Conservation (phyloP, 2,329 filamentous ascomycete species). For the Penicillium aurantiogriseum region DNA sequence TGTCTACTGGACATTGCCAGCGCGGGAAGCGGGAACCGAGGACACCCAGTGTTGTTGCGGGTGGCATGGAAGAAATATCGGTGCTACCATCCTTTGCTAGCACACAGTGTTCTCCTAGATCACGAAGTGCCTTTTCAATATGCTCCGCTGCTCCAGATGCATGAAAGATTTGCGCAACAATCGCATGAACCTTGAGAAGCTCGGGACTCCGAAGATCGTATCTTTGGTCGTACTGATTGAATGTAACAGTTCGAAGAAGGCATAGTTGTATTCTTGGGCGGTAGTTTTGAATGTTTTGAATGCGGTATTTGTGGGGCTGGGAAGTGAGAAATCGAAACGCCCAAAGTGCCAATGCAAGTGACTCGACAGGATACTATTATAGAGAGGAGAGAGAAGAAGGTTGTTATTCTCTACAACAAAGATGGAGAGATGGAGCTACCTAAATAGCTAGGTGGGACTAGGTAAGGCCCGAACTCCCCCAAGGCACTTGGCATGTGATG, state of each 20-base stretch:
- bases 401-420: no score
- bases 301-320: background rate
- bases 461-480: no score
- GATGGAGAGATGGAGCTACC: no score
- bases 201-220: background rate
- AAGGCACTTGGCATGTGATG: no score
- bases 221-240: background rate
- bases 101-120: background rate
- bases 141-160: background rate
- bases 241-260: background rate
- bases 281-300: background rate
- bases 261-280: background rate
- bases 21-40: background rate
- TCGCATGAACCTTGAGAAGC: constrained; percentile 3
- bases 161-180: constrained; percentile 2
- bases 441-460: no score
- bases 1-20: background rate
- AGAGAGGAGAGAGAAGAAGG: no score
- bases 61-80: background rate
- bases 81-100: constrained; percentile 9
- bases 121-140: background rate
- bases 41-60: background rate
- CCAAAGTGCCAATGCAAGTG: background rate
- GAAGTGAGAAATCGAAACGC: background rate
- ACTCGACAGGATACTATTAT: background rate